Evolutionary conservation across 208 protist genomes (phyloP).

Genomic region (Acanthamoeba royreba): DNA sequence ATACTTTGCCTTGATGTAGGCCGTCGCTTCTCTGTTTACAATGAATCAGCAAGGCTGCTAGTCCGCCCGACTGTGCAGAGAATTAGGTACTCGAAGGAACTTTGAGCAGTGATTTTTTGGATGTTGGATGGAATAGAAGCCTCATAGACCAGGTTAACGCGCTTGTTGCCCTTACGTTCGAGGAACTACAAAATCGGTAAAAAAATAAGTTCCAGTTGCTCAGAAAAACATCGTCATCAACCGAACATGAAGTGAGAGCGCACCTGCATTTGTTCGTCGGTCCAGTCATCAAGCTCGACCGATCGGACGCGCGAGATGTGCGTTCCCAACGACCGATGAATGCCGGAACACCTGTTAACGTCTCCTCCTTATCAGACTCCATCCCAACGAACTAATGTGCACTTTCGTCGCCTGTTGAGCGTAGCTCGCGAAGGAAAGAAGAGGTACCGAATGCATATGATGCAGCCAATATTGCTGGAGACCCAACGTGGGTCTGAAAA

Average conservation of each 20-base stretch:
- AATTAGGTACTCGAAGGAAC: neutral
- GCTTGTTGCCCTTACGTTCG: neutral
- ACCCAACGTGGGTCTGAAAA: no score
- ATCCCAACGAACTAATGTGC: neutral
- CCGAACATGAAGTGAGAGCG: neutral
- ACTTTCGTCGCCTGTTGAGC: neutral
- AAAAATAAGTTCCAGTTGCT: neutral
- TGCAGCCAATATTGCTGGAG: no score
- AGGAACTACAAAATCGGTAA: neutral
- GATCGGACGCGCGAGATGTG: neutral
- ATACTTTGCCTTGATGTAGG: conserved; percentile 10
- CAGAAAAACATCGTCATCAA: no score
- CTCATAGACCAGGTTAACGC: neutral
- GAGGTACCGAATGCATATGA: neutral
- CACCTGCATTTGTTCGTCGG: neutral
- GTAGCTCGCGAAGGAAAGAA: neutral
- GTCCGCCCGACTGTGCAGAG: neutral
- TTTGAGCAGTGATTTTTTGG: neutral
- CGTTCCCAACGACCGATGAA: neutral
- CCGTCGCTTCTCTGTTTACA: neutral
- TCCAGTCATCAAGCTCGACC: neutral
- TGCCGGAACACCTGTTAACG: neutral
- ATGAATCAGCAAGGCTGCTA: neutral
- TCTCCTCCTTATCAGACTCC: neutral
- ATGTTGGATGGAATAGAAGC: neutral